These are phyloP conservation scores for Cladosporium sphaerospermum DNA, from an alignment of 2,329 filamentous ascomycete species.

Conservation along the genomic window DNA sequence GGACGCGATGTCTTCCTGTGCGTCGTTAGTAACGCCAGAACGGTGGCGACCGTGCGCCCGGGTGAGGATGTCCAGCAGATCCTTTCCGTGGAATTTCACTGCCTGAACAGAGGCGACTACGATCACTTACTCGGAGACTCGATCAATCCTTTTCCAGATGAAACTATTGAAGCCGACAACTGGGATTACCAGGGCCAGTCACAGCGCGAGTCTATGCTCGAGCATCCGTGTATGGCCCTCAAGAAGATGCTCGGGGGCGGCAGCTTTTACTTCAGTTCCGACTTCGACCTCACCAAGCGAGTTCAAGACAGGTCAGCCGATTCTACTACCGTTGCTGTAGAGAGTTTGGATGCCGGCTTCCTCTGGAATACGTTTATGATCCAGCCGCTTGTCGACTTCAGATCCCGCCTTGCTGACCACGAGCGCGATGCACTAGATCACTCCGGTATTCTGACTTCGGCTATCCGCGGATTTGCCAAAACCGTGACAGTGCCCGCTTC, in stretches of 20 bases:
- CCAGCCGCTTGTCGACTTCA: slow-evolving; percentile 80
- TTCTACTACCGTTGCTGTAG: slow-evolving; percentile 71
- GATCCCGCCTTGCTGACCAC: slow-evolving; percentile 67
- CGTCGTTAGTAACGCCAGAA: slow-evolving; percentile 72
- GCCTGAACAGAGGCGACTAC: slow-evolving; percentile 78
- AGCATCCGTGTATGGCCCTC: slow-evolving; percentile 84
- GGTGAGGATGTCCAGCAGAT: slow-evolving; percentile 89
- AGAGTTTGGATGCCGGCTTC: slow-evolving; percentile 86
- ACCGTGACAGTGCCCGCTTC: slow-evolving; percentile 79
- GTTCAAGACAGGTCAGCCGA: slow-evolving; percentile 66
- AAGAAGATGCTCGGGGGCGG: slow-evolving; percentile 90
- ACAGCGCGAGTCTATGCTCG: slow-evolving; percentile 63
- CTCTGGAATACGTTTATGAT: slow-evolving; percentile 99
- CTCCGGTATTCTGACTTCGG: slow-evolving; percentile 83
- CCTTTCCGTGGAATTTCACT: slow-evolving; percentile 81
- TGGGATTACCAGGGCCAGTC: slow-evolving; percentile 45
- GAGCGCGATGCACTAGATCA: slow-evolving; percentile 77
- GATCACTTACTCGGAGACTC: slow-evolving; percentile 64
- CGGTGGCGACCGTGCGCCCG: slow-evolving; percentile 75
- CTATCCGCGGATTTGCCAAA: slow-evolving; percentile 85
- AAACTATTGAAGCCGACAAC: slow-evolving; percentile 50
- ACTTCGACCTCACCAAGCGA: slow-evolving; percentile 92
- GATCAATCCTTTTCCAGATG: slow-evolving; percentile 49
- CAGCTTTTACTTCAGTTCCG: slow-evolving; percentile 97
- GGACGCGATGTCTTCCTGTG: slow-evolving; percentile 83